Evolutionary conservation across 371 early-diverging fungal genomes (phyloP).

Genomic region (Thermomucor indicae-seudaticae): DNA sequence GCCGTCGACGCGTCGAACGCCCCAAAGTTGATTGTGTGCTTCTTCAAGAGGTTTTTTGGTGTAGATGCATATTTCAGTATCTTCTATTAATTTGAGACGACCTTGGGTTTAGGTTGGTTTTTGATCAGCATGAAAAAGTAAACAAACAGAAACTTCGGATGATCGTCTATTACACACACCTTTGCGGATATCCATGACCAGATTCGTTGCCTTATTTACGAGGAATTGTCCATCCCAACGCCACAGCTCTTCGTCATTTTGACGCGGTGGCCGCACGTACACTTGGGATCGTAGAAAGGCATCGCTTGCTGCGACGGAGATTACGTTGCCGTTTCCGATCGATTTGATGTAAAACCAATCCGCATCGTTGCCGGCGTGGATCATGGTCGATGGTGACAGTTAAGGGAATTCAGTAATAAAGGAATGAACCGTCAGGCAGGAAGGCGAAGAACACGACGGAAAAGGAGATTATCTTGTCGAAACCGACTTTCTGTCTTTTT

Average conservation of each 20-base stretch:
- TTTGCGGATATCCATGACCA: constrained; percentile 47
- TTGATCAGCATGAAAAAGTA: background rate
- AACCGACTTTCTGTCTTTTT: too few species aligned
- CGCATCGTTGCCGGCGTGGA: constrained; percentile 5
- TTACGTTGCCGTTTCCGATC: constrained; percentile 26
- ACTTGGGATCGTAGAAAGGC: constrained; percentile 33
- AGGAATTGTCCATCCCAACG: constrained; percentile 38
- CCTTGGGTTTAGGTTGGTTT: constrained; percentile 14
- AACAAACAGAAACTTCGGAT: background rate
- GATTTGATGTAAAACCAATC: constrained; percentile 44
- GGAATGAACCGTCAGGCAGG: too few species aligned
- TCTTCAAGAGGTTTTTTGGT: constrained; percentile 28
- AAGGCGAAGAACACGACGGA: too few species aligned
- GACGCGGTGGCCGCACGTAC: constrained; percentile 20
- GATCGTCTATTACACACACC: constrained; percentile 13
- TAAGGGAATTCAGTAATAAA: too few species aligned
- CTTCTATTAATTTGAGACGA: constrained; percentile 42
- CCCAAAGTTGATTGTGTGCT: constrained; percentile 41
- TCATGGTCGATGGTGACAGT: too few species aligned
- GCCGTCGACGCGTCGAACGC: constrained; percentile 20
- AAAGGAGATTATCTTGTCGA: too few species aligned
- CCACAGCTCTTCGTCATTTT: constrained; percentile 37
- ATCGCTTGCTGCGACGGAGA: constrained; percentile 25
- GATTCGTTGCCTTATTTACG: constrained; percentile 32
- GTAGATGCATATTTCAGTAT: constrained; percentile 47